These are phyloP conservation scores for Leccinum angustisporum DNA, from an alignment of 1,284 basidiomycete genomes.

Conservation along the genomic window DNA sequence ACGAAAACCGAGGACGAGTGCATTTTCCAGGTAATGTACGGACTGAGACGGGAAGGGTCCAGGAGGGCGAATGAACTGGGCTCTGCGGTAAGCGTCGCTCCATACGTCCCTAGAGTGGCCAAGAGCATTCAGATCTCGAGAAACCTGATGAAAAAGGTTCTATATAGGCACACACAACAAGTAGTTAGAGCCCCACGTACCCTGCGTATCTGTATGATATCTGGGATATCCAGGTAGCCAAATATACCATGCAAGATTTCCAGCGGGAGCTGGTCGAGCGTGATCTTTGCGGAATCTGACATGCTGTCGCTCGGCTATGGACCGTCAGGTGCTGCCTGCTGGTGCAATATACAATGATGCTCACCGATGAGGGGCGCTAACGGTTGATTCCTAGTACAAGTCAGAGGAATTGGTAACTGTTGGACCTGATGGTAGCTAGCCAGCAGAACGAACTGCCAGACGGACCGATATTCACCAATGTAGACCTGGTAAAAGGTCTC, in stretches of 20 bases:
- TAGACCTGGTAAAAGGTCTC: too few relatives aligned
- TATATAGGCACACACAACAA: neutral
- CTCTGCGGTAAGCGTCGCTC: conserved; percentile 16
- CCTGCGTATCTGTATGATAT: conserved; percentile 19
- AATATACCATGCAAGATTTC: conserved; percentile 16
- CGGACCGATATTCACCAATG: neutral
- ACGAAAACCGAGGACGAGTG: conserved; percentile 16
- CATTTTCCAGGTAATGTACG: conserved; percentile 13
- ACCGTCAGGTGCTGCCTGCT: neutral
- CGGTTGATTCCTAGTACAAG: neutral
- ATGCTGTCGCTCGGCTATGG: neutral
- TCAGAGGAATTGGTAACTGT: neutral
- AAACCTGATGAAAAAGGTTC: conserved; percentile 13
- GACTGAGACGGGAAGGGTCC: conserved; percentile 22
- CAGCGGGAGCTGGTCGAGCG: conserved; percentile 12
- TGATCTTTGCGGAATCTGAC: neutral
- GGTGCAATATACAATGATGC: too few relatives aligned
- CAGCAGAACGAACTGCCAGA: neutral
- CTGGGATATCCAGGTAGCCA: conserved; percentile 15
- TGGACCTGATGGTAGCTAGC: neutral
- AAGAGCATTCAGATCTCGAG: conserved; percentile 13
- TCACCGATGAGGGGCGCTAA: too few relatives aligned
- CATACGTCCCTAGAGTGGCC: conserved; percentile 15
- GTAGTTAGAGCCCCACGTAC: conserved; percentile 8
- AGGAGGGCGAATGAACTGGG: conserved; percentile 19